phyloP scores from a whole-genome alignment of 108 stramenopile genomes.

The Discostella stelligeroides region DNA sequence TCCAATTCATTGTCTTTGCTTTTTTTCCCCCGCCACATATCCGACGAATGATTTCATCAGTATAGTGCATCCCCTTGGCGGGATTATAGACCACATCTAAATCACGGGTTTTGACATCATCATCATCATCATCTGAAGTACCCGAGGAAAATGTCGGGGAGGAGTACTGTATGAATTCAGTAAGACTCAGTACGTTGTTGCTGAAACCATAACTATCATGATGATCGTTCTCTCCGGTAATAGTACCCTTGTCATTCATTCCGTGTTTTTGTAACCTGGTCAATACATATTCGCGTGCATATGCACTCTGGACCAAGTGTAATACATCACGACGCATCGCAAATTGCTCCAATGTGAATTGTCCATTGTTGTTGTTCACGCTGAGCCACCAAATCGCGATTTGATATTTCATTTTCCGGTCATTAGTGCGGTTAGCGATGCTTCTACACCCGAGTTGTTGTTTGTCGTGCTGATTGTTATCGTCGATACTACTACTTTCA shows the following conservation, averaged over 20 bases:
- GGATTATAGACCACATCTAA: constrained; percentile 61
- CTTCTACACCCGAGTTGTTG: too few relatives aligned
- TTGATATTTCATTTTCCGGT: constrained; percentile 29
- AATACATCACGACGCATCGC: constrained; percentile 42
- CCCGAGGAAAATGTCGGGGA: constrained; percentile 5
- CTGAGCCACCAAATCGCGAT: constrained; percentile 62
- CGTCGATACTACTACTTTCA: not conserved
- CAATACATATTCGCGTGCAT: constrained; percentile 47
- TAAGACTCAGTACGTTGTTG: constrained; percentile 34
- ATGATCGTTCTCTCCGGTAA: too few relatives aligned
- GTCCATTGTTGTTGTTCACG: constrained; percentile 55
- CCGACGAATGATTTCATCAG: constrained; percentile 52
- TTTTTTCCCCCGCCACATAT: constrained; percentile 15
- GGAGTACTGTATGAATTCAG: constrained; percentile 51
- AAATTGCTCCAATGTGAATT: constrained; percentile 30
- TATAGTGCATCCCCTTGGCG: constrained; percentile 58
- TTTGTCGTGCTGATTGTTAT: too few relatives aligned
- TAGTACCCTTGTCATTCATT: constrained; percentile 2
- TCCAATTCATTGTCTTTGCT: constrained; percentile 1
- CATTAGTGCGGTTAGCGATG: too few relatives aligned
- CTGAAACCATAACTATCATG: not conserved
- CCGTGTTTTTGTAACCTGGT: constrained; percentile 4
- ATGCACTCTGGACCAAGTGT: constrained; percentile 60
- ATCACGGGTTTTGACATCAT: constrained; percentile 5
- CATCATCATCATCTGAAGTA: not conserved